A percentile compares a stretch with the other conserved stretches of the same genome.
phyloP scores from a whole-genome alignment of 1,284 basidiomycete genomes.

The Xanthoconium separans region DNA sequence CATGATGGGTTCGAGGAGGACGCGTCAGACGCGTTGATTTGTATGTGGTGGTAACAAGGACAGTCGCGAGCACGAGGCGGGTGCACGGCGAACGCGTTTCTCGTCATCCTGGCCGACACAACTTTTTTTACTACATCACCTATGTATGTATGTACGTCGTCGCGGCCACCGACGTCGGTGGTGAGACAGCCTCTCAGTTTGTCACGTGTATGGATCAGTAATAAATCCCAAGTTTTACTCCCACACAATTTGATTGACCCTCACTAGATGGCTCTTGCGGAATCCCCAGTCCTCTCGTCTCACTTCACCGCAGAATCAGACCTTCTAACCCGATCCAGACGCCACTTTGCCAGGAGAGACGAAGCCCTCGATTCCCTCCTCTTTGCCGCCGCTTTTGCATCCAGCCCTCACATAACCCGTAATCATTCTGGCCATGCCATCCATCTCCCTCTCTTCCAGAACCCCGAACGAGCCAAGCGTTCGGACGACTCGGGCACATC shows the following conservation, averaged over 20 bases:
- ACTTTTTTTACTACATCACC: too few relatives aligned
- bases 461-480: conserved; percentile 47
- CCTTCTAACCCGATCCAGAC: conserved; percentile 43
- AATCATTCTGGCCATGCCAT: conserved; percentile 49
- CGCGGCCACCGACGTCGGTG: too few relatives aligned
- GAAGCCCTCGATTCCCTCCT: conserved; percentile 71
- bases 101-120: not conserved
- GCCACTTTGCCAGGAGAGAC: conserved; percentile 50
- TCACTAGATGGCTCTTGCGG: conserved; percentile 34
- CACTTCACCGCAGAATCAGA: conserved; percentile 35
- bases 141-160: too few relatives aligned
- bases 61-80: conserved; percentile 8
- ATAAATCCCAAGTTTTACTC: not conserved
- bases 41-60: not conserved
- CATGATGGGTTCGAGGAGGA: conserved; percentile 9
- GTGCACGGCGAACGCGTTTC: conserved; percentile 15
- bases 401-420: conserved; percentile 69
- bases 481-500: conserved; percentile 37
- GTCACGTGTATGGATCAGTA: too few relatives aligned
- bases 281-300: conserved; percentile 26
- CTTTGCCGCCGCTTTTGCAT: conserved; percentile 67
- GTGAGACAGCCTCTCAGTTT: too few relatives aligned
- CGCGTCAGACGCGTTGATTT: conserved; percentile 7
- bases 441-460: conserved; percentile 49
- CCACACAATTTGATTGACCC: not conserved